Conservation (phyloP, 805 yeast genomes). For the Metschnikowia santaceciliae region DNA sequence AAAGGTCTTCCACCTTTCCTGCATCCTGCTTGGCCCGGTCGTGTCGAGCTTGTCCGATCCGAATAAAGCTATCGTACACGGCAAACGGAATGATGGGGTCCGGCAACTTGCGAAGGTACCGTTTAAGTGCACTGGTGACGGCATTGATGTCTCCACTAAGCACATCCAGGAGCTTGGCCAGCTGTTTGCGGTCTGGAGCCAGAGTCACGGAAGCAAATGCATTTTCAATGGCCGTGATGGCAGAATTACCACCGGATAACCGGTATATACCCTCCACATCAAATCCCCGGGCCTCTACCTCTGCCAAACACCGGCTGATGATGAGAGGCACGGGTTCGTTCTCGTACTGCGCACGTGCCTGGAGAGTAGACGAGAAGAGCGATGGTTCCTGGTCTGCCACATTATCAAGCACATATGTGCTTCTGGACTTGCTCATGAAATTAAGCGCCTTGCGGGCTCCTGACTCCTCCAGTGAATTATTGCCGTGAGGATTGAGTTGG, state of each 20-base stretch:
- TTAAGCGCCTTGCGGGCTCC: conserved; percentile 13
- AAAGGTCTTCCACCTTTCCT: conserved; percentile 16
- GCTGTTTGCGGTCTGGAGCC: conserved; percentile 31
- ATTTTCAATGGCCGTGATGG: conserved; percentile 48
- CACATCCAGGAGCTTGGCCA: conserved; percentile 30
- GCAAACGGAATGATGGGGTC: conserved; percentile 77
- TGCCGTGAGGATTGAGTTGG: neutral
- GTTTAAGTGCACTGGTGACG: conserved; percentile 78
- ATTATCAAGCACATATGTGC: conserved; percentile 43
- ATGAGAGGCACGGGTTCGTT: conserved; percentile 63
- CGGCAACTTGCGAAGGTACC: conserved; percentile 80
- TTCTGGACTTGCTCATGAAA: conserved; percentile 39
- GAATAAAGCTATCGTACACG: conserved; percentile 63
- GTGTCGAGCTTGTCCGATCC: conserved; percentile 28
- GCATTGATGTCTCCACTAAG: conserved; percentile 75
- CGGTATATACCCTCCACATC: conserved; percentile 85
- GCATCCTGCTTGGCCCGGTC: conserved; percentile 13
- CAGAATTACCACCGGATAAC: conserved; percentile 78
- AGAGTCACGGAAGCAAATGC: conserved; percentile 33
- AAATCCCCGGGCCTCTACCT: conserved; percentile 75
- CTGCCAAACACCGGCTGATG: conserved; percentile 64
- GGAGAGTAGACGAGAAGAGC: conserved; percentile 53
- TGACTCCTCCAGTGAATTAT: conserved; percentile 1
- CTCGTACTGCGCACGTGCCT: conserved; percentile 61
- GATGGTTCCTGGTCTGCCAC: conserved; percentile 26